Evolutionary conservation across 345 rosid species (phyloP).

Genomic region (Rhodomyrtus tomentosa): DNA sequence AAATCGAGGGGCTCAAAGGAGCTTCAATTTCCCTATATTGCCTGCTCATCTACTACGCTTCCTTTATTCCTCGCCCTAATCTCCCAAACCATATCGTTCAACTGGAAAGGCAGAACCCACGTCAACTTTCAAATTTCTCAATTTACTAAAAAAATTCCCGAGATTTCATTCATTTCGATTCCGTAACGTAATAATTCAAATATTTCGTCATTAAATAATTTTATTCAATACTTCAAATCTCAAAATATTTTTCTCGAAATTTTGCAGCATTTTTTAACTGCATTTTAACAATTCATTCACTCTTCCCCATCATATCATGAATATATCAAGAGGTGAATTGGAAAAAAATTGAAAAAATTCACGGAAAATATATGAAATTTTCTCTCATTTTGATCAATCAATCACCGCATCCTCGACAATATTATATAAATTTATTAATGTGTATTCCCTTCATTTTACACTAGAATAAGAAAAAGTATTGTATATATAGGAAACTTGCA

Average conservation of each 20-base stretch:
- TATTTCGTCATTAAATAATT: not conserved
- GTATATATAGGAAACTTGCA: not conserved
- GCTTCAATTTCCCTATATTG: not conserved
- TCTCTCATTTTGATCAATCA: not conserved
- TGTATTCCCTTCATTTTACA: not conserved
- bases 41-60: not conserved
- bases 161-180: not conserved
- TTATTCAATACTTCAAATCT: not conserved
- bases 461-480: not conserved
- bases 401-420: not conserved
- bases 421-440: not conserved
- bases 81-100: too few species aligned
- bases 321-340: too few species aligned
- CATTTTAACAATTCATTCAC: too few species aligned
- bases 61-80: not conserved
- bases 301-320: too few species aligned
- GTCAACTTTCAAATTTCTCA: not conserved
- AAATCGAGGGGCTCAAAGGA: not conserved
- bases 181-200: not conserved
- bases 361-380: not conserved
- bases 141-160: not conserved
- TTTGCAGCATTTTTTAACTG: too few species aligned
- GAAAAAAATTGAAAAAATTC: not conserved
- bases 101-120: too few species aligned
- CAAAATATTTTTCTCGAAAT: not conserved